Evolutionary conservation across 768 basidiomycete species (phyloP).

Genomic region (Gymnopilus junonius): DNA sequence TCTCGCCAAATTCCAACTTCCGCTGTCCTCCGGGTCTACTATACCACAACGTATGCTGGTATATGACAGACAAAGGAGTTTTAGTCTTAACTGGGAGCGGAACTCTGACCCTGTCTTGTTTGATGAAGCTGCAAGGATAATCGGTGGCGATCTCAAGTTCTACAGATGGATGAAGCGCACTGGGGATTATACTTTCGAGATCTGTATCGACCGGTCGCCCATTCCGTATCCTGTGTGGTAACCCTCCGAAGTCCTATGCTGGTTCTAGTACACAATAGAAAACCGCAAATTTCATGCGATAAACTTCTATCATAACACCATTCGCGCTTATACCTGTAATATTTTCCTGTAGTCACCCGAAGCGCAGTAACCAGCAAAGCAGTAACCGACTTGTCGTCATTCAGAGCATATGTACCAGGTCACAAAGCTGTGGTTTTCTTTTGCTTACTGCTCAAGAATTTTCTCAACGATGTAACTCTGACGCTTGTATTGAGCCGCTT

Average conservation of each 20-base stretch:
- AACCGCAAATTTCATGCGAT: too few species aligned
- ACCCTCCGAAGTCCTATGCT: background rate
- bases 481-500: background rate
- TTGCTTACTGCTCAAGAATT: background rate
- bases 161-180: slow-evolving; percentile 24
- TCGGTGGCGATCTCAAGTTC: slow-evolving; percentile 18
- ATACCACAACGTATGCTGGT: slow-evolving; percentile 31
- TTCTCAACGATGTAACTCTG: background rate
- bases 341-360: too few species aligned
- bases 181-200: slow-evolving; percentile 18
- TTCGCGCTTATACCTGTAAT: too few species aligned
- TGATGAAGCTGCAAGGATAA: slow-evolving; percentile 13
- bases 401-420: background rate
- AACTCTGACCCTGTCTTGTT: slow-evolving; percentile 10
- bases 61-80: slow-evolving; percentile 44
- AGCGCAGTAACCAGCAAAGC: too few species aligned
- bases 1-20: slow-evolving; percentile 44
- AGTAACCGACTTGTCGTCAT: too few species aligned
- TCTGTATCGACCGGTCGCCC: slow-evolving; percentile 24
- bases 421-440: background rate
- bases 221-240: slow-evolving; percentile 22
- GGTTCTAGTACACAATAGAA: too few species aligned
- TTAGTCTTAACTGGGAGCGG: slow-evolving; percentile 33
- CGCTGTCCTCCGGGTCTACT: slow-evolving; percentile 21
- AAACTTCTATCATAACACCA: too few species aligned